phyloP scores from a whole-genome alignment of 2,329 filamentous ascomycete genomes.

The Beauveria sp. region DNA sequence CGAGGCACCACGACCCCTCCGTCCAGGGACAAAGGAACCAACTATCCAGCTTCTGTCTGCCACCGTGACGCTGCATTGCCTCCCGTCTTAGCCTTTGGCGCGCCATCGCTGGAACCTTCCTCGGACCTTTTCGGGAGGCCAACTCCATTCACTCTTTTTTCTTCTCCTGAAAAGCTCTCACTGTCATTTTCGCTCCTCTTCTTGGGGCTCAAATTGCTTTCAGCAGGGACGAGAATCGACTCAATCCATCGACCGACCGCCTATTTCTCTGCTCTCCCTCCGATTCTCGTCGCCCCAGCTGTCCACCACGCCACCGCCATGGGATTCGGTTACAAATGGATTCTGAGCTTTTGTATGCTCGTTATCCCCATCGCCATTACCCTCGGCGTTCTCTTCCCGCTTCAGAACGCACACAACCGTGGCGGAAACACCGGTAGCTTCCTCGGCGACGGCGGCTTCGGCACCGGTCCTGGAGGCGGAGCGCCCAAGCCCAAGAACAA shows the following conservation, averaged over 20 bases:
- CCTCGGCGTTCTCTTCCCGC: slow-evolving; percentile 40
- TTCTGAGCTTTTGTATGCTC: slow-evolving; percentile 43
- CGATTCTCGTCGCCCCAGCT: background rate
- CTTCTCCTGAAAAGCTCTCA: slow-evolving; percentile 3
- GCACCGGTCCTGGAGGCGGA: slow-evolving; percentile 15
- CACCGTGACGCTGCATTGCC: background rate
- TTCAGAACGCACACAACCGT: slow-evolving; percentile 36
- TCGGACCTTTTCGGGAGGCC: background rate
- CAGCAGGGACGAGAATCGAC: background rate
- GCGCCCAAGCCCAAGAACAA: slow-evolving; percentile 20
- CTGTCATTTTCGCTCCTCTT: background rate
- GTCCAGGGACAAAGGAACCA: background rate
- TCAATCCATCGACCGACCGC: background rate
- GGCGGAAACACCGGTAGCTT: slow-evolving; percentile 39
- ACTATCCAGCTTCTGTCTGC: background rate
- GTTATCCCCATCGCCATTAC: slow-evolving; percentile 42
- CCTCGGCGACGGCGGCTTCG: slow-evolving; percentile 20
- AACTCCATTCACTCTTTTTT: slow-evolving; percentile 10
- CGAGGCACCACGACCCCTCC: background rate
- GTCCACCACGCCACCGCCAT: slow-evolving; percentile 20
- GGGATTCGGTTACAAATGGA: slow-evolving; percentile 30
- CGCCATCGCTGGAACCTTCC: background rate
- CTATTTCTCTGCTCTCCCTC: background rate
- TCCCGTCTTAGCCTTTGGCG: background rate
- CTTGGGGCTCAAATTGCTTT: background rate